phyloP scores from a whole-genome alignment of 2,329 filamentous ascomycete genomes.

The Beauveria varroae region DNA sequence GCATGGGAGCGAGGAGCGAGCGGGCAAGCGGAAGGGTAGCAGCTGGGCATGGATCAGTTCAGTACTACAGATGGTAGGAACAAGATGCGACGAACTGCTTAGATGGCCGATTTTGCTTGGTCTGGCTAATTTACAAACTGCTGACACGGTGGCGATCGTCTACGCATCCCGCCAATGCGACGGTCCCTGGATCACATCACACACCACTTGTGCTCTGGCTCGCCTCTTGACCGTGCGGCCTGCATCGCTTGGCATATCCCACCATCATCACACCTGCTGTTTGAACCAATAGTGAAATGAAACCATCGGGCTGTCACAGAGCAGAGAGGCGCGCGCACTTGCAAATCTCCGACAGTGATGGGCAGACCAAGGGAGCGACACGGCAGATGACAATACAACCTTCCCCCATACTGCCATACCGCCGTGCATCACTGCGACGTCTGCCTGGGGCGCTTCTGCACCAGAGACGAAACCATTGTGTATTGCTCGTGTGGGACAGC shows the following conservation, averaged over 20 bases:
- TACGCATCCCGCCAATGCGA: background rate
- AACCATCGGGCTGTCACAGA: background rate
- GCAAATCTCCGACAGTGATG: background rate
- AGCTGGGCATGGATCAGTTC: background rate
- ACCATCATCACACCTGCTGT: background rate
- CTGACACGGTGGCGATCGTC: background rate
- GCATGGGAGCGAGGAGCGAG: slow-evolving; percentile 16
- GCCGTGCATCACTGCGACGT: background rate
- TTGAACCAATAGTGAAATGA: background rate
- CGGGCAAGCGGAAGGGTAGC: slow-evolving; percentile 17
- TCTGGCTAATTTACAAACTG: background rate
- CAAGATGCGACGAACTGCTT: background rate
- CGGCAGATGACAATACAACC: background rate
- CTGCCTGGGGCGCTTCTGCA: background rate
- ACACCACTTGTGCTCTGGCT: background rate
- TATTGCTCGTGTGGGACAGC: background rate
- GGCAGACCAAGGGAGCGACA: background rate
- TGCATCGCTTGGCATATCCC: background rate
- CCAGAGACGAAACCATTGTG: background rate
- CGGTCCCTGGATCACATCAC: background rate
- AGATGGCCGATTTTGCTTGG: background rate
- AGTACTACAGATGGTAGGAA: background rate
- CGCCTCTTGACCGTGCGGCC: background rate
- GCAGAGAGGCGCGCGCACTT: background rate
- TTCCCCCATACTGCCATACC: background rate